These are phyloP conservation scores for Cytospora paraplurivora DNA, from an alignment of 2,329 filamentous ascomycete genomes.

Conservation along the genomic window DNA sequence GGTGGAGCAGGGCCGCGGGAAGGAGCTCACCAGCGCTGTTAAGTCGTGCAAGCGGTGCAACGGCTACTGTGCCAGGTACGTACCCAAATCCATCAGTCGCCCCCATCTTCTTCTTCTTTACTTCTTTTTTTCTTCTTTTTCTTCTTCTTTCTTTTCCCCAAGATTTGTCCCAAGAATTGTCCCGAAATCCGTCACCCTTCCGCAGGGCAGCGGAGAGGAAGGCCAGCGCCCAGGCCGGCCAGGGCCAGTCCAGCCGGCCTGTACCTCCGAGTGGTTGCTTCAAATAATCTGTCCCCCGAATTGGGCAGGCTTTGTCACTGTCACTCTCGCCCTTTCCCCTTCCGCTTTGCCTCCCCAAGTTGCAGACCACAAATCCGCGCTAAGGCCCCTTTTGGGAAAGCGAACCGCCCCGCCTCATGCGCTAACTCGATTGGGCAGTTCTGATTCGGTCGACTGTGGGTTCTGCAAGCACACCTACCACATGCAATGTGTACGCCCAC, in stretches of 20 bases:
- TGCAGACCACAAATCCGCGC: constrained; percentile 21
- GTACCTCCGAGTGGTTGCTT: background rate
- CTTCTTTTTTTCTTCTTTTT: constrained; percentile 11
- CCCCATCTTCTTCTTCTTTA: constrained; percentile 29
- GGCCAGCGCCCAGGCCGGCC: background rate
- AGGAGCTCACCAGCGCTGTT: constrained; percentile 92
- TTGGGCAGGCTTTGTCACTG: constrained; percentile 8
- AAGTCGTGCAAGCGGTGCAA: constrained; percentile 94
- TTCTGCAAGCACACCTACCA: constrained; percentile 95
- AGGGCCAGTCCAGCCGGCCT: background rate
- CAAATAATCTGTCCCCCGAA: constrained; percentile 1
- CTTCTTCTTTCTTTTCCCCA: constrained; percentile 16
- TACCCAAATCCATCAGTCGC: constrained; percentile 32
- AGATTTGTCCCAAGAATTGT: background rate
- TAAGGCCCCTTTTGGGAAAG: constrained; percentile 18
- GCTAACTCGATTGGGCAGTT: constrained; percentile 51
- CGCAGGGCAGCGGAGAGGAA: too few species aligned
- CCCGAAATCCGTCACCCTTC: background rate
- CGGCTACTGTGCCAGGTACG: constrained; percentile 87
- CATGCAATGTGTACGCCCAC: constrained; percentile 95
- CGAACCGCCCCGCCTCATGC: constrained; percentile 11
- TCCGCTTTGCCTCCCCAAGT: constrained; percentile 10
- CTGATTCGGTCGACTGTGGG: constrained; percentile 95
- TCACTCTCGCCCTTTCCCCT: background rate
- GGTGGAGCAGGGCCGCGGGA: constrained; percentile 89